phyloP scores from a whole-genome alignment of 345 rosid genomes.

The Gossypioides kirkii region DNA sequence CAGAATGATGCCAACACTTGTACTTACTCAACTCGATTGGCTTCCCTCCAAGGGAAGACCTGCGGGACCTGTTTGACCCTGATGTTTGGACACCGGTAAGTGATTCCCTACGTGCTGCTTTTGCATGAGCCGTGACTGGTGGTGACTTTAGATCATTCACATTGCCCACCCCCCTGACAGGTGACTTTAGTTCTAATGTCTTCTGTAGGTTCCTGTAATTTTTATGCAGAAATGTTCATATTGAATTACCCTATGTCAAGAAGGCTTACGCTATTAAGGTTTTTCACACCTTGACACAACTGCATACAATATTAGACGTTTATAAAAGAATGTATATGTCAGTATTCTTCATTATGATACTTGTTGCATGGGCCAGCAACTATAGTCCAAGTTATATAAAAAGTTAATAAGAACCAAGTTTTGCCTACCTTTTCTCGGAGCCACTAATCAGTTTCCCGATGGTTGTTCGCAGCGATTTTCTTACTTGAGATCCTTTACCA shows the following conservation, averaged over 20 bases:
- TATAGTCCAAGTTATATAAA: background rate
- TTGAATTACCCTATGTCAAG: background rate
- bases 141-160: constrained; percentile 40
- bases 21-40: constrained; percentile 45
- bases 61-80: constrained; percentile 44
- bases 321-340: background rate
- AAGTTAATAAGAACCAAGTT: background rate
- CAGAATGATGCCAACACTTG: background rate
- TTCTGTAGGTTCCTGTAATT: constrained; percentile 40
- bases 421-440: constrained; percentile 65
- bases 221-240: background rate
- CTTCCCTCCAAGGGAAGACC: constrained; percentile 82
- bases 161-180: constrained; percentile 25
- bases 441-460: constrained; percentile 86
- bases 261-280: background rate
- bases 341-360: background rate
- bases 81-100: constrained; percentile 53
- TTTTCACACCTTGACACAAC: background rate
- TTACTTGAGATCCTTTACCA: constrained; percentile 68
- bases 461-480: constrained; percentile 73
- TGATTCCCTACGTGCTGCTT: constrained; percentile 64
- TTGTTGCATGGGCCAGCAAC: background rate
- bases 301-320: background rate
- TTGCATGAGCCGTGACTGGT: constrained; percentile 41
- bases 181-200: constrained; percentile 33